Percentiles rank a stretch among this genome's conserved stretches.
These are phyloP conservation scores for Elaeis oleifera DNA, from an alignment of 202 grass and related monocot species.

Conservation along the genomic window DNA sequence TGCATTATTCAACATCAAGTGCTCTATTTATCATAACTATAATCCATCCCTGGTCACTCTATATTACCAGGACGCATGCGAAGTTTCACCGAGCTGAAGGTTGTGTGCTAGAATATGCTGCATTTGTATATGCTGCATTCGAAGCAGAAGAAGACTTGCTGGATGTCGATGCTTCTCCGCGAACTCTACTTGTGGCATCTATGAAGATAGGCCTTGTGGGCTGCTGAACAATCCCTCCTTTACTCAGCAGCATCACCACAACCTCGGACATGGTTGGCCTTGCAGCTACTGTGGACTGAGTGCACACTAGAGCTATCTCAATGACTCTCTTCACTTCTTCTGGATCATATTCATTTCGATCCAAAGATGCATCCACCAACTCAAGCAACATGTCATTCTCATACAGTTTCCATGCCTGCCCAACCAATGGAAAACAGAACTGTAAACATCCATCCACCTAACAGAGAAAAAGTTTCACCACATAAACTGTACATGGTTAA, in stretches of 20 bases:
- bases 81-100: slow-evolving; percentile 48
- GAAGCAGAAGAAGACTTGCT: slow-evolving; percentile 52
- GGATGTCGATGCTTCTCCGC: slow-evolving; percentile 43
- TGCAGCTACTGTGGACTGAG: slow-evolving; percentile 57
- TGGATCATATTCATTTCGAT: slow-evolving; percentile 40
- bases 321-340: slow-evolving; percentile 51
- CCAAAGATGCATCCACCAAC: slow-evolving; percentile 47
- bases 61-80: too few species aligned
- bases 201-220: slow-evolving; percentile 67
- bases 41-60: too few species aligned
- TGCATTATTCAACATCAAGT: too few species aligned
- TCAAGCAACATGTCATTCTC: slow-evolving; percentile 38
- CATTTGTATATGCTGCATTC: slow-evolving; percentile 49
- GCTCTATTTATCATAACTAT: too few species aligned
- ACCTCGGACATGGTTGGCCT: slow-evolving; percentile 73
- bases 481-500: too few species aligned
- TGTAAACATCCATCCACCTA: too few species aligned
- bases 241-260: slow-evolving; percentile 49
- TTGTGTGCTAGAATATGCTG: slow-evolving; percentile 41
- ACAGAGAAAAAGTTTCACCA: too few species aligned
- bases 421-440: background rate
- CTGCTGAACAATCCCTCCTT: slow-evolving; percentile 29
- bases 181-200: slow-evolving; percentile 51
- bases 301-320: slow-evolving; percentile 71
- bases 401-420: slow-evolving; percentile 71